These are phyloP conservation scores for Chlorencoelia australis DNA, from an alignment of 2,329 filamentous ascomycete genomes.

Conservation along the genomic window DNA sequence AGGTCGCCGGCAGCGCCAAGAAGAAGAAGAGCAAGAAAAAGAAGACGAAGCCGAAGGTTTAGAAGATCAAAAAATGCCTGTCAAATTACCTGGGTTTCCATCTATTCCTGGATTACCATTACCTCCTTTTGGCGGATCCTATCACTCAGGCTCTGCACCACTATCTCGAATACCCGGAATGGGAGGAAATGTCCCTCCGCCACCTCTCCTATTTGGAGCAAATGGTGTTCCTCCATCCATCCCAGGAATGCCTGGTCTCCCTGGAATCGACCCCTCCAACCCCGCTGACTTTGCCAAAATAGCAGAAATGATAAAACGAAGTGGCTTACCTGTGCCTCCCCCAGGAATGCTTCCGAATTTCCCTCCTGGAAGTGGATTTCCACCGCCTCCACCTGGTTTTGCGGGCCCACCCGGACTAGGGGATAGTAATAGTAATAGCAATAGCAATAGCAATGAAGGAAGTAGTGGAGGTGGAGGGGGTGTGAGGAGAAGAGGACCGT, in stretches of 20 bases:
- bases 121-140: conserved; percentile 17
- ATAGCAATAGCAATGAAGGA: conserved; percentile 10
- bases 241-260: conserved; percentile 43
- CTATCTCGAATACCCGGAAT: conserved; percentile 45
- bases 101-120: conserved; percentile 27
- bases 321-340: conserved; percentile 25
- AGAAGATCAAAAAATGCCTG: conserved; percentile 77
- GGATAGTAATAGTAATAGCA: conserved; percentile 2
- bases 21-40: conserved; percentile 87
- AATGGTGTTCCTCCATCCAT: conserved; percentile 37
- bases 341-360: conserved; percentile 35
- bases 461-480: conserved; percentile 27
- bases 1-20: conserved; percentile 67
- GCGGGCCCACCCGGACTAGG: conserved; percentile 25
- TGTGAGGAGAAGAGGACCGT: conserved; percentile 52
- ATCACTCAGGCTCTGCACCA: conserved; percentile 25
- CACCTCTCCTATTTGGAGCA: conserved; percentile 34
- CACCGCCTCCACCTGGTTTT: conserved; percentile 31
- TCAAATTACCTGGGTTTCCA: conserved; percentile 51
- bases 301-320: conserved; percentile 55
- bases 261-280: conserved; percentile 42
- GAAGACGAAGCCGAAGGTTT: conserved; percentile 91
- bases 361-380: conserved; percentile 25
- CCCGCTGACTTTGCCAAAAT: conserved; percentile 51
- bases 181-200: conserved; percentile 22